A percentile compares a stretch with the other conserved stretches of the same genome.
phyloP scores from a whole-genome alignment of 2,329 filamentous ascomycete genomes.

The Ambrosiella cleistominuta region DNA sequence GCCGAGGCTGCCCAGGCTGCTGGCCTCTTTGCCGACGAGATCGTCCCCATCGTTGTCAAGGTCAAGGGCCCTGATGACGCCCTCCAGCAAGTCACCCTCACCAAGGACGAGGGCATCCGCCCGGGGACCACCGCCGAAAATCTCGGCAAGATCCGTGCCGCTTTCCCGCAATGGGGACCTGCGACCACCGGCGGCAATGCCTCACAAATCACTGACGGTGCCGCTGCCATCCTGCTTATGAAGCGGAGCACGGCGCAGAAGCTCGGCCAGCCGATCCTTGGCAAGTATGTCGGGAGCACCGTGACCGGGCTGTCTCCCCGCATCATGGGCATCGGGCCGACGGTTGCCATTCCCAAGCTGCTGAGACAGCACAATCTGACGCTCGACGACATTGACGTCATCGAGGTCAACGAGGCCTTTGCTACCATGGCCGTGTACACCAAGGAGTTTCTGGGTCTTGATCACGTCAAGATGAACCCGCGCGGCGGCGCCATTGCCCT shows the following conservation, averaged over 20 bases:
- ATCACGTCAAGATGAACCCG: slow-evolving; percentile 62
- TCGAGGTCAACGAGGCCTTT: slow-evolving; percentile 96
- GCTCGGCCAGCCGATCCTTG: slow-evolving; percentile 78
- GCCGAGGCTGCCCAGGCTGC: slow-evolving; percentile 83
- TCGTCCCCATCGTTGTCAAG: slow-evolving; percentile 67
- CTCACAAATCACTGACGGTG: slow-evolving; percentile 85
- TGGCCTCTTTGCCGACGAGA: slow-evolving; percentile 87
- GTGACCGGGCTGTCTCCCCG: slow-evolving; percentile 78
- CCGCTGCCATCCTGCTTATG: slow-evolving; percentile 81
- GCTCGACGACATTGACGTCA: slow-evolving; percentile 68
- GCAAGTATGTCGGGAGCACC: slow-evolving; percentile 85
- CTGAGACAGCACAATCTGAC: slow-evolving; percentile 61
- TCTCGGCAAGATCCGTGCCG: slow-evolving; percentile 68
- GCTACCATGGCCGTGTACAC: slow-evolving; percentile 97
- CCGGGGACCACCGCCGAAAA: slow-evolving; percentile 74
- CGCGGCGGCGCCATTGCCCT: slow-evolving; percentile 69
- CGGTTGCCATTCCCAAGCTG: slow-evolving; percentile 63
- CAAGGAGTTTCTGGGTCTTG: slow-evolving; percentile 51
- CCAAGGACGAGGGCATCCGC: slow-evolving; percentile 77
- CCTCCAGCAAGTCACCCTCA: slow-evolving; percentile 58
- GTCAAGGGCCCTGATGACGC: slow-evolving; percentile 73
- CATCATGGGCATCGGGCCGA: slow-evolving; percentile 90
- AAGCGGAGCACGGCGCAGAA: slow-evolving; percentile 77
- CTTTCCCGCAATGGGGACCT: slow-evolving; percentile 79
- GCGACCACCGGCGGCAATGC: slow-evolving; percentile 84